Conservation (phyloP, 164 flowering plant species). For the Vitis labrusca region DNA sequence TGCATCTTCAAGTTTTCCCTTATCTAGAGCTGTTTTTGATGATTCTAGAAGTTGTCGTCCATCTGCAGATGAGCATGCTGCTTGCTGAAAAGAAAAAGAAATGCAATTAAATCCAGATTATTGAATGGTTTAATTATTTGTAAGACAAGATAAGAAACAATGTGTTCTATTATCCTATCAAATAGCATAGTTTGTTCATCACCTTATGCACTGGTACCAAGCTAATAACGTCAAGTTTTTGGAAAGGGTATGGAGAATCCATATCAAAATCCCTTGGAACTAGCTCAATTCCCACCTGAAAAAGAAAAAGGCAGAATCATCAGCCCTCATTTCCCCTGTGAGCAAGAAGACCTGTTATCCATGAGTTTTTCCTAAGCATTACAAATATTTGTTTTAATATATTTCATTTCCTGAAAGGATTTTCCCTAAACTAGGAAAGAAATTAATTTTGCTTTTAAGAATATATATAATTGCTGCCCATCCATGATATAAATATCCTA, state of each 20-base stretch:
- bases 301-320: neutral
- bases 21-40: conserved; percentile 95
- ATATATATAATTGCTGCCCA: too few species aligned
- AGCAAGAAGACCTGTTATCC: neutral
- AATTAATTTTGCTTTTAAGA: too few species aligned
- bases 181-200: conserved; percentile 10
- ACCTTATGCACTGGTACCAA: conserved; percentile 98
- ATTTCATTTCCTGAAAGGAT: too few species aligned
- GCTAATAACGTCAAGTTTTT: conserved; percentile 71
- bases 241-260: conserved; percentile 84
- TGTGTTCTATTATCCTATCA: conserved; percentile 5
- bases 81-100: conserved; percentile 71
- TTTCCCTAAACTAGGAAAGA: too few species aligned
- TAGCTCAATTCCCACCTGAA: conserved; percentile 90
- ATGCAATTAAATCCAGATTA: neutral
- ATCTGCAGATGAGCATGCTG: conserved; percentile 99
- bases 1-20: conserved; percentile 99
- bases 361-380: neutral
- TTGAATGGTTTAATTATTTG: neutral
- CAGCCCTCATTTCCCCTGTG: neutral
- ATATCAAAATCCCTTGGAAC: conserved; percentile 94
- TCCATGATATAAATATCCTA: too few species aligned
- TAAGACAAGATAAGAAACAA: neutral
- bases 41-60: conserved; percentile 95
- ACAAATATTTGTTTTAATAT: too few species aligned